A percentile compares a stretch with the other conserved stretches of the same genome.
These are phyloP conservation scores for Fraxinus baroniana DNA, from an alignment of 305 asterid genomes.

Conservation along the genomic window DNA sequence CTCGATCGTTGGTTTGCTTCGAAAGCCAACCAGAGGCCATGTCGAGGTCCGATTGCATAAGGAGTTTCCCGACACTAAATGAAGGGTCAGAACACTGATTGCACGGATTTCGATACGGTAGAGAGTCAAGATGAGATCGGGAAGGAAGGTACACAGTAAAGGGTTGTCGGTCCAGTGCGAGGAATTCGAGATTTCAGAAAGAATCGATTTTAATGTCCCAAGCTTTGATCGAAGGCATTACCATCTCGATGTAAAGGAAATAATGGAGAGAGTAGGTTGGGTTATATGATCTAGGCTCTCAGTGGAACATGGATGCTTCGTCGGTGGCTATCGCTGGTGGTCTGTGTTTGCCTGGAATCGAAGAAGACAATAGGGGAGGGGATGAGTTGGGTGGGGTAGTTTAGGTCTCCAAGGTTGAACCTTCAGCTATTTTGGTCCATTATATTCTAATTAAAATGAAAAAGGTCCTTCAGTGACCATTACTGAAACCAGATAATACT, in stretches of 20 bases:
- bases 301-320: too few species aligned
- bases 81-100: conserved; percentile 48
- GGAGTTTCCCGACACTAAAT: conserved; percentile 64
- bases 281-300: too few species aligned
- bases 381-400: too few species aligned
- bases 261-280: conserved; percentile 3
- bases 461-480: too few species aligned
- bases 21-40: conserved; percentile 83
- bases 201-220: conserved; percentile 35
- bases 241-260: conserved; percentile 64
- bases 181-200: conserved; percentile 50
- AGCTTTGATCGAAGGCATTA: conserved; percentile 64
- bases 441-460: too few species aligned
- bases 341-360: too few species aligned
- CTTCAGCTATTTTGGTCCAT: too few species aligned
- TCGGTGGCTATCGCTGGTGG: too few species aligned
- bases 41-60: conserved; percentile 93
- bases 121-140: conserved; percentile 56
- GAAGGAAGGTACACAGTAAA: conserved; percentile 51
- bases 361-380: too few species aligned
- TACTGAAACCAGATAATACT: too few species aligned
- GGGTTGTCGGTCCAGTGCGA: conserved; percentile 72
- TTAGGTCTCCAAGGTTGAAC: too few species aligned
- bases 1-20: conserved; percentile 61
- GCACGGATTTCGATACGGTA: conserved; percentile 48